These are phyloP conservation scores for Penicillium sclerotiorum DNA, from an alignment of 2,329 filamentous ascomycete genomes.

Conservation along the genomic window DNA sequence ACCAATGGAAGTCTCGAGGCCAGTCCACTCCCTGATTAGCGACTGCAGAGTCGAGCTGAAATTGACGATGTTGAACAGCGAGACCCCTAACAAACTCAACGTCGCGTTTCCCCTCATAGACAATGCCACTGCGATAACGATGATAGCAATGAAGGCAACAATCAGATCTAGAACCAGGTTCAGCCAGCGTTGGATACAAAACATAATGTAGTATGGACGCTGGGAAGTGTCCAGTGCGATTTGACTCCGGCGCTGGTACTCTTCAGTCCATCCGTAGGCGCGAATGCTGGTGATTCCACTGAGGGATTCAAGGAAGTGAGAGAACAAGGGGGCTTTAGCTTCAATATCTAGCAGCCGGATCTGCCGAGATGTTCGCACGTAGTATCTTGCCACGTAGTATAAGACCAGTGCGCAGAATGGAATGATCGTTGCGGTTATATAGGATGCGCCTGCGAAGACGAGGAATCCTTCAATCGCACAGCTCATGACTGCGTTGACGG, in stretches of 20 bases:
- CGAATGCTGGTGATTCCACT: slow-evolving; percentile 54
- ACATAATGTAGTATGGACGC: slow-evolving; percentile 48
- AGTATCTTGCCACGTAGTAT: slow-evolving; percentile 49
- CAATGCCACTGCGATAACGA: slow-evolving; percentile 24
- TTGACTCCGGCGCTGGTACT: slow-evolving; percentile 43
- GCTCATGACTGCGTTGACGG: slow-evolving; percentile 17
- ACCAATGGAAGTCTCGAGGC: slow-evolving; percentile 25
- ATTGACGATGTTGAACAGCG: slow-evolving; percentile 27
- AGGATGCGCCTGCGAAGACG: slow-evolving; percentile 45
- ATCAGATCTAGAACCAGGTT: slow-evolving; percentile 25
- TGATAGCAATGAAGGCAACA: slow-evolving; percentile 26
- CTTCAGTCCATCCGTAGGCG: slow-evolving; percentile 53
- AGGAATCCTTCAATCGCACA: slow-evolving; percentile 34
- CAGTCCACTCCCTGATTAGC: slow-evolving; percentile 21
- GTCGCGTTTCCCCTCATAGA: slow-evolving; percentile 17
- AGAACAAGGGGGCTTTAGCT: slow-evolving; percentile 48
- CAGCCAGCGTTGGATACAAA: slow-evolving; percentile 50
- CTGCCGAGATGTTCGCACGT: slow-evolving; percentile 53
- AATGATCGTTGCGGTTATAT: slow-evolving; percentile 39
- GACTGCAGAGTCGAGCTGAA: slow-evolving; percentile 23
- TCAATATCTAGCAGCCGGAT: slow-evolving; percentile 45
- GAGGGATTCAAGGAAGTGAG: slow-evolving; percentile 56
- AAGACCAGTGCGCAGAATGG: slow-evolving; percentile 41
- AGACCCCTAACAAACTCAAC: slow-evolving; percentile 18
- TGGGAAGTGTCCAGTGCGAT: slow-evolving; percentile 45